A percentile compares a stretch with the other conserved stretches of the same genome.
These are phyloP conservation scores for Trichophyton mentagrophytes DNA, from an alignment of 2,329 filamentous ascomycete genomes.

Conservation along the genomic window DNA sequence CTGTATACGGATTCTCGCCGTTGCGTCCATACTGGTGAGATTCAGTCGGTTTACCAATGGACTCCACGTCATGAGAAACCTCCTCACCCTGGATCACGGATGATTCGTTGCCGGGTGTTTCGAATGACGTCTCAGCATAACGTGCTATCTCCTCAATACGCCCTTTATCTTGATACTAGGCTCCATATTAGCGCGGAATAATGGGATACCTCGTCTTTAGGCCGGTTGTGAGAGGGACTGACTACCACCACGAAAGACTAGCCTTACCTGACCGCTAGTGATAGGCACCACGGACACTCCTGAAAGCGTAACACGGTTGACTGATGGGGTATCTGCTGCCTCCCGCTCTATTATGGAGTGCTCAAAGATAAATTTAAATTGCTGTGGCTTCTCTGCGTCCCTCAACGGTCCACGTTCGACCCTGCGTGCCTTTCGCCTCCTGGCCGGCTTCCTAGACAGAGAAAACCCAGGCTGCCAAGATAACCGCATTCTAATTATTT, in stretches of 20 bases:
- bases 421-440: neutral
- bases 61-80: neutral
- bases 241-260: neutral
- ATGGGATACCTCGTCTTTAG: neutral
- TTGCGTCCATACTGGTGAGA: neutral
- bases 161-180: no score
- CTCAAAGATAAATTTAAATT: neutral
- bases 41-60: neutral
- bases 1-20: neutral
- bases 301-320: neutral
- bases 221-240: neutral
- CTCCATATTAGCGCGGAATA: neutral
- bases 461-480: neutral
- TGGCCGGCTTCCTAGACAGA: neutral
- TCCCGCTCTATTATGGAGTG: neutral
- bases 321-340: neutral
- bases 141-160: neutral
- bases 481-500: neutral
- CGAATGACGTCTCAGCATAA: neutral
- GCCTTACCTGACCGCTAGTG: neutral
- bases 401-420: neutral
- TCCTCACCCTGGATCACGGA: neutral
- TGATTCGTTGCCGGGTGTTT: neutral
- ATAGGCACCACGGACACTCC: neutral
- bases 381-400: neutral